Conservation (phyloP, 2,329 filamentous ascomycete species). For the Diplocarpon mali region DNA sequence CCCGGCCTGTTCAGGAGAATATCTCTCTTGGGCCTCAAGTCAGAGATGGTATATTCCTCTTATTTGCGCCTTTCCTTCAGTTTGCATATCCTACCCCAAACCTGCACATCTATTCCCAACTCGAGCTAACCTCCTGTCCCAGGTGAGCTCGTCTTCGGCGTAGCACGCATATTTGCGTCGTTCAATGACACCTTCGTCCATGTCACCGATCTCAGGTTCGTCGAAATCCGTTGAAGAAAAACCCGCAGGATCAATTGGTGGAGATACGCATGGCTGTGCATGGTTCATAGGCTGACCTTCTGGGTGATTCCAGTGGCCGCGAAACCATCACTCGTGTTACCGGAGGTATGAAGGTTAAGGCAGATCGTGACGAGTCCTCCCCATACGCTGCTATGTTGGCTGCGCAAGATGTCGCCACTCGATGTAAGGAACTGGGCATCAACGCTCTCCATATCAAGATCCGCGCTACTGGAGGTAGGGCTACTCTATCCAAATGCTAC, state of each 20-base stretch:
- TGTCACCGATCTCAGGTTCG: conserved; percentile 95
- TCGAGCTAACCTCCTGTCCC: neutral
- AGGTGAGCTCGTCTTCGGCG: conserved; percentile 68
- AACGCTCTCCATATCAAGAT: conserved; percentile 99
- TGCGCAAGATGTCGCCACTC: conserved; percentile 91
- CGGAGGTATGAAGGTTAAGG: conserved; percentile 99
- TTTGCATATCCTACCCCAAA: neutral
- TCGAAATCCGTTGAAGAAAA: conserved; percentile 33
- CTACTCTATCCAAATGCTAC: neutral
- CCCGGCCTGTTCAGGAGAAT: conserved; percentile 84
- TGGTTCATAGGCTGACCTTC: conserved; percentile 48
- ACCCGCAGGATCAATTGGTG: conserved; percentile 5
- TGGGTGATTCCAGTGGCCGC: conserved; percentile 78
- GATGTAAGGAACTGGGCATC: conserved; percentile 76
- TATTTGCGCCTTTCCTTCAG: neutral
- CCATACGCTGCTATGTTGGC: conserved; percentile 99
- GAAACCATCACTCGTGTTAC: conserved; percentile 99
- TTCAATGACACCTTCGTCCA: conserved; percentile 72
- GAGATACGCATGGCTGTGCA: conserved; percentile 20
- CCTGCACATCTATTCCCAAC: neutral
- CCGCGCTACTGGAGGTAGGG: conserved; percentile 86
- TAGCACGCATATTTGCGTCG: conserved; percentile 70
- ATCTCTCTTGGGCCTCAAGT: conserved; percentile 95
- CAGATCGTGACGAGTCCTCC: conserved; percentile 98
- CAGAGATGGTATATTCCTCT: conserved; percentile 66